Base-by-base conservation (phyloP, 306 rosid genomes). In the Canavalia ensiformis region DNA sequence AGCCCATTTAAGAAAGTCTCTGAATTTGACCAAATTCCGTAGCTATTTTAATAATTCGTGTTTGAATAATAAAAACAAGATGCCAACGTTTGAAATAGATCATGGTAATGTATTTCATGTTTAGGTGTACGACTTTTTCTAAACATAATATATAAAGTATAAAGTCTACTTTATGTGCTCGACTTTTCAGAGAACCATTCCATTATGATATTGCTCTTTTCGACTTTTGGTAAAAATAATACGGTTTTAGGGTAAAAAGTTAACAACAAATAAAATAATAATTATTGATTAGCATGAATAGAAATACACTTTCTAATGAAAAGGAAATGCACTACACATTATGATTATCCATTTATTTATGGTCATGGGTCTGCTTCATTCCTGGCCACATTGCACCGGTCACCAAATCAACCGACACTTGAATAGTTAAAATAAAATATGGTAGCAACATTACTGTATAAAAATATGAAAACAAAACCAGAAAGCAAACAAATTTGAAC, bases 131-230 rank as follows among this genome's bases (percentile, higher is more conserved):
- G 72, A 75, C 81, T 81, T 85, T 88, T 83, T 85, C 69, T 58
- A 39, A 68, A 67, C 81, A 50, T 5, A 50, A 33, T 37, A 42
- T 63, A 74, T 63, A 35, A 56, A 39, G 30, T 77, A 55, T 62
- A 71, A 59, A 58, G 72, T 60, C 72, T 68, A 52, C 76, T 66
- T 75, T 70, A 66, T 76, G 31, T 62, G 68, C 72, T 77, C 65
- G 58, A 72, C 86, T 83, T 82, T 85, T 79, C 65, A 62, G 50
- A 64, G 76, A 81, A 84, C 83, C 72, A 83, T 83, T 87, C 81
- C 81, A 25, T 44, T 8, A 65, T 39, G 77, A 52, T 78, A 52
- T 77, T 76, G 79, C 46, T 46, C 74, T 70, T 78, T 78, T 33
- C 50, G 12, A 68, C 80, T 84, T 78, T 37, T 64, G 45, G 56